Conservation (phyloP, 176 grass and related monocot species). For the Eragrostis nindensis region DNA sequence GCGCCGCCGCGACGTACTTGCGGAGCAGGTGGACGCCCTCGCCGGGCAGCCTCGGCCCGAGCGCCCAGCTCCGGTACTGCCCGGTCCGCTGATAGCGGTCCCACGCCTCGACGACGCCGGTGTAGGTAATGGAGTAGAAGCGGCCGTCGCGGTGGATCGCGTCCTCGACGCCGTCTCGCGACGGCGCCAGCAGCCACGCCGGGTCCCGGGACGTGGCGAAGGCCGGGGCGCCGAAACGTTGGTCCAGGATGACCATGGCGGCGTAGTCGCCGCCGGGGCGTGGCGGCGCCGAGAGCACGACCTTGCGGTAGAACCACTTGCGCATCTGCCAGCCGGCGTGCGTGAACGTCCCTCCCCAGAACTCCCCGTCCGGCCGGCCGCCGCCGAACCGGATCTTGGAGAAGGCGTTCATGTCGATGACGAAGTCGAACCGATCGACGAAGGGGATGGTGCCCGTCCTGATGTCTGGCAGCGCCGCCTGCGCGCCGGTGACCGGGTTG, state of each 20-base stretch:
- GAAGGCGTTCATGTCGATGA: neutral
- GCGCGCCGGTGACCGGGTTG: conserved; percentile 20
- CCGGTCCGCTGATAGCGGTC: neutral
- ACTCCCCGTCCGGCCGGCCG: neutral
- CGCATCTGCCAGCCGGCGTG: neutral
- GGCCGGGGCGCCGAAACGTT: neutral
- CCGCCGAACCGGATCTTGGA: neutral
- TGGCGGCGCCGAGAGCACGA: neutral
- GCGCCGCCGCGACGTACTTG: conserved; percentile 24
- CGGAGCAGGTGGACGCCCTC: neutral
- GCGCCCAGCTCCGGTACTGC: neutral
- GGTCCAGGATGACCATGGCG: conserved; percentile 6
- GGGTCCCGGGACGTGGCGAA: conserved; percentile 1
- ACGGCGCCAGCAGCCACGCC: neutral
- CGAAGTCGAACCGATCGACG: neutral
- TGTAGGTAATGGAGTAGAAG: conserved; percentile 21
- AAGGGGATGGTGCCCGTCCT: neutral
- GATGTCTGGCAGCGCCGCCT: conserved; percentile 11
- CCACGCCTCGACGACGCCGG: conserved; percentile 21
- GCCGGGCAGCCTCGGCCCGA: neutral
- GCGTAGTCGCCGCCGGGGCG: neutral
- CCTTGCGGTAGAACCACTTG: conserved; percentile 12
- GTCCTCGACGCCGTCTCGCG: conserved; percentile 13
- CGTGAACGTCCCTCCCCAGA: no score
- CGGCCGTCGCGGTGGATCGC: neutral